These are phyloP conservation scores for Podospora didyma DNA, from an alignment of 495 filamentous ascomycete genomes.

Conservation along the genomic window DNA sequence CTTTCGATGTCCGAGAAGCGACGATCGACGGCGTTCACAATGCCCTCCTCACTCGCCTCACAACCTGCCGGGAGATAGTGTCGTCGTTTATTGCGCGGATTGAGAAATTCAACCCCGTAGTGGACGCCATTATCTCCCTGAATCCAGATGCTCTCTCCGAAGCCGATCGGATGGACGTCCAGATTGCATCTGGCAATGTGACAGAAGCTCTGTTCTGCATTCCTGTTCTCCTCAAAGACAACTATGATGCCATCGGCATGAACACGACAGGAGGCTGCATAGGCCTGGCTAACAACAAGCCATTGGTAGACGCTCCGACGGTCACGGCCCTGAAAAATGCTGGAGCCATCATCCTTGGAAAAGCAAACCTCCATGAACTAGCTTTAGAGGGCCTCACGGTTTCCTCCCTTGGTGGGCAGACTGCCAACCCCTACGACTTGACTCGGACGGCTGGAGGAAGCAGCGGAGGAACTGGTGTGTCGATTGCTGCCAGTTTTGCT, in stretches of 20 bases:
- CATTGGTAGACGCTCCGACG: constrained; percentile 43
- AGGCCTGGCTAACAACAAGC: constrained; percentile 42
- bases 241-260: constrained; percentile 50
- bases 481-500: constrained; percentile 55
- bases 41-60: constrained; percentile 42
- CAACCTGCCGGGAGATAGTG: constrained; percentile 51
- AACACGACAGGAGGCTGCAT: constrained; percentile 53
- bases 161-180: constrained; percentile 46
- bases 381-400: constrained; percentile 59
- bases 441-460: constrained; percentile 61
- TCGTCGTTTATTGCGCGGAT: constrained; percentile 54
- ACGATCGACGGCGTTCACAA: constrained; percentile 53
- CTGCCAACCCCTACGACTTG: constrained; percentile 58
- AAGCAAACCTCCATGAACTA: constrained; percentile 62
- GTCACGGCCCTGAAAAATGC: constrained; percentile 48
- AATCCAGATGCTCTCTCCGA: constrained; percentile 45
- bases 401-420: constrained; percentile 59
- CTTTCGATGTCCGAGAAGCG: constrained; percentile 51
- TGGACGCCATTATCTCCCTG: constrained; percentile 55
- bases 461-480: constrained; percentile 59
- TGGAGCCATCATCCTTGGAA: constrained; percentile 63
- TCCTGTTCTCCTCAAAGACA: constrained; percentile 62
- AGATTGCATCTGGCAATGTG: constrained; percentile 39
- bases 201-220: constrained; percentile 51
- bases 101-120: constrained; percentile 47